A percentile compares a stretch with the other conserved stretches of the same genome.
These are phyloP conservation scores for Peronospora farinosa DNA, from an alignment of 352 stramenopile genomes.

Conservation along the genomic window DNA sequence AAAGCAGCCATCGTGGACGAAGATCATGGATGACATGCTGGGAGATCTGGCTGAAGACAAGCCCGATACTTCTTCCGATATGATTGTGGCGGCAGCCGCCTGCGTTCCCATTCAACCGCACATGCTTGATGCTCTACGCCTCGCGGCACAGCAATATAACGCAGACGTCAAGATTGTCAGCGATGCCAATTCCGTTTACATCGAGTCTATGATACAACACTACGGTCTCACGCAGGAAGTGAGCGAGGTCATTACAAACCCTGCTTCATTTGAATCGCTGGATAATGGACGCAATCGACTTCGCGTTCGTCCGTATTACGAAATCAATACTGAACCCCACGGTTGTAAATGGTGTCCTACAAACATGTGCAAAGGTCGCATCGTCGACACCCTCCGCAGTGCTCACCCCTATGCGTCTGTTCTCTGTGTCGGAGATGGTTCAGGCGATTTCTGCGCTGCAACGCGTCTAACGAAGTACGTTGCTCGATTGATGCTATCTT, in stretches of 20 bases:
- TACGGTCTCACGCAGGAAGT: conserved; percentile 33
- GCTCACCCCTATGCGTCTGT: conserved; percentile 36
- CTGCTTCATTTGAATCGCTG: conserved; percentile 32
- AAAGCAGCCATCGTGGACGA: conserved; percentile 43
- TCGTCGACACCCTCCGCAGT: conserved; percentile 44
- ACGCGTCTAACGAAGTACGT: conserved; percentile 47
- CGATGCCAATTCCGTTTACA: conserved; percentile 77
- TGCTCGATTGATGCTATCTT: neutral
- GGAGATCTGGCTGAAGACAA: conserved; percentile 33
- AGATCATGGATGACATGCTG: conserved; percentile 65
- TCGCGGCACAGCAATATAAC: conserved; percentile 33
- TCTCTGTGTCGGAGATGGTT: conserved; percentile 69
- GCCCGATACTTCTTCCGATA: conserved; percentile 27
- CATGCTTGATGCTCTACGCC: conserved; percentile 64
- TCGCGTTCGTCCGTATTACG: conserved; percentile 51
- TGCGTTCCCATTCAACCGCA: conserved; percentile 46
- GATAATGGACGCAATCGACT: conserved; percentile 26
- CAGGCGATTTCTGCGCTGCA: conserved; percentile 61
- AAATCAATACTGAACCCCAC: conserved; percentile 31
- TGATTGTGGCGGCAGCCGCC: conserved; percentile 43
- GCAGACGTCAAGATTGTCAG: conserved; percentile 65
- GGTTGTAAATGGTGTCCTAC: conserved; percentile 50
- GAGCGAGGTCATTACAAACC: conserved; percentile 53
- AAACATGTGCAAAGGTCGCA: conserved; percentile 82
- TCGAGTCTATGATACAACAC: conserved; percentile 59